Base-by-base conservation (phyloP, 176 grass and related monocot genomes). In the Rhynchospora breviuscula region DNA sequence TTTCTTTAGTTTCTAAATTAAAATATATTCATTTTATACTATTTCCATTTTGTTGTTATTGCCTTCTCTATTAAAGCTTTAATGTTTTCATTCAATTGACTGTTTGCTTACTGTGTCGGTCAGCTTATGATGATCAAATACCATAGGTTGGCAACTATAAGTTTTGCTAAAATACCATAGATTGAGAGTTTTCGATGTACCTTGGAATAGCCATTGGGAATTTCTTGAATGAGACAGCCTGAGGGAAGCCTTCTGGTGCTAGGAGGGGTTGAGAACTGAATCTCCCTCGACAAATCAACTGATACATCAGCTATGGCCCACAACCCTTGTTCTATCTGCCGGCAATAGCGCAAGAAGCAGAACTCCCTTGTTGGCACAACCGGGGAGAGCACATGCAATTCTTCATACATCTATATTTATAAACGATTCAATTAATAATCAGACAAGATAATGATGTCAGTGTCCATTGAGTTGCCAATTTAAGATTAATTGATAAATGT, bases 281-380 rank as follows among this genome's bases (percentile, higher is more conserved):
- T 64, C 26, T 93, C 90, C 64, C 78, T 84, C 21, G 87, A 83
- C 72, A 85, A 85, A 56, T 98, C 95, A 23, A 87, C 63, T 17
- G 95, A 98, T 18, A 98, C 91, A 70, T 98, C 93, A 25, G 91
- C 91, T 52, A 98, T 47, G 65, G 88, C 95, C 95, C 95, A 98
- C 17, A 95, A 26, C 0, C 86, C 92, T 82, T 95, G 92, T 56
- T 98, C 91, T 70, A 98, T 93, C 86, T 95, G 92, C 87, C 84
- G 91, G 86, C 92, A 98, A 86, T 98, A 98, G 76, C 95, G 95
- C 54, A 98, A 87, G 88, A 98, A 98, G 84, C 80, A 91, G 68
- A 95, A 86, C 82, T 95, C 95, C 3, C 95, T 89, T 0, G 91
- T 89, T 23, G 92, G 89, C 6, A 98, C 89, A 1, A 87, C 77